Percentiles rank a stretch among this genome's conserved stretches.
phyloP scores from a whole-genome alignment of 495 filamentous ascomycete genomes.

The Halenospora varia region DNA sequence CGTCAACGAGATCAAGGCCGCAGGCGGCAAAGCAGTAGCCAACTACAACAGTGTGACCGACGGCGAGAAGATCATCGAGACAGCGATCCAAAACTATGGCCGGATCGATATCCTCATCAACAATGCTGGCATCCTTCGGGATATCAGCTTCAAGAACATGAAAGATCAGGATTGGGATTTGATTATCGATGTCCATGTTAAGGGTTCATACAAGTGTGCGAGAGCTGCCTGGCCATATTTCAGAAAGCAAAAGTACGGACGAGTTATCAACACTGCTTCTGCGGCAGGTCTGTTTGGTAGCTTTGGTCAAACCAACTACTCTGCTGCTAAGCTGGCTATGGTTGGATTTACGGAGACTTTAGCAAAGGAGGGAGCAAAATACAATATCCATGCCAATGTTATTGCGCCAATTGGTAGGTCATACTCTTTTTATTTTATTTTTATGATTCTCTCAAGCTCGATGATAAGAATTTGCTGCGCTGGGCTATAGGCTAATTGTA shows the following conservation, averaged over 20 bases:
- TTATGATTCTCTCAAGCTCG: constrained; percentile 11
- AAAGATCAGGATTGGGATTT: constrained; percentile 96
- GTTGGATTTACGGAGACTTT: constrained; percentile 98
- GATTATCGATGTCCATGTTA: constrained; percentile 88
- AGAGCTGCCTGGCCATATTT: constrained; percentile 97
- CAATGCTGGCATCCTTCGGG: constrained; percentile 95
- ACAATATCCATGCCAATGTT: constrained; percentile 95
- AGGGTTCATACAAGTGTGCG: constrained; percentile 94
- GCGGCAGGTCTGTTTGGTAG: constrained; percentile 92
- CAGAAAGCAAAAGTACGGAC: constrained; percentile 96
- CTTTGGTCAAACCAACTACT: constrained; percentile 98
- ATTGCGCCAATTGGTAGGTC: constrained; percentile 81
- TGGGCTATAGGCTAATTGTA: constrained; percentile 9
- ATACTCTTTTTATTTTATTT: not conserved
- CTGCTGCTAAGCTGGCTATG: constrained; percentile 92
- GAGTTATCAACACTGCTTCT: constrained; percentile 93
- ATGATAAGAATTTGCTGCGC: not conserved
- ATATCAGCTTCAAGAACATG: constrained; percentile 99
- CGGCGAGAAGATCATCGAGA: constrained; percentile 94
- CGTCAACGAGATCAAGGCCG: constrained; percentile 87
- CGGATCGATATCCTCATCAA: constrained; percentile 94
- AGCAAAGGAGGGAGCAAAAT: constrained; percentile 95
- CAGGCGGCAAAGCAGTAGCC: constrained; percentile 93
- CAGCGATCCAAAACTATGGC: constrained; percentile 88
- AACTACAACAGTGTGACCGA: constrained; percentile 98